Evolutionary conservation across 805 yeast genomes (phyloP).

Genomic region (Clavispora vitiphila): DNA sequence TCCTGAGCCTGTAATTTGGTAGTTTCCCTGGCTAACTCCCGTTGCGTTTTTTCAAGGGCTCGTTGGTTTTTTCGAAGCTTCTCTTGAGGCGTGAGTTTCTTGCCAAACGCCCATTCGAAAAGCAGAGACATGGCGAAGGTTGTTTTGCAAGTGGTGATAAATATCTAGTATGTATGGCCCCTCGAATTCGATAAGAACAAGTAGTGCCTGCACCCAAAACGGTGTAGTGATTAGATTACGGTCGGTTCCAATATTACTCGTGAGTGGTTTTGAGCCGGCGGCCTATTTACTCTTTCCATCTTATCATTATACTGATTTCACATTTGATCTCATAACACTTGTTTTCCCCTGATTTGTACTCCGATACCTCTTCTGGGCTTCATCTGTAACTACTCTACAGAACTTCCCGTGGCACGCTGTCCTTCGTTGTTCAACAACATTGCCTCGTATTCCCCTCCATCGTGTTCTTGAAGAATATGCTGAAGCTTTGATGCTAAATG

Average conservation of each 20-base stretch:
- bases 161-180: background rate
- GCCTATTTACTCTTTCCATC: too few relatives aligned
- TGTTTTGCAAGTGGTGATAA: background rate
- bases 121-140: slow-evolving; percentile 17
- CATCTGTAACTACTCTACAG: background rate
- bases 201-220: background rate
- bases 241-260: too few relatives aligned
- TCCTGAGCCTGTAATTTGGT: slow-evolving; percentile 86
- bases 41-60: slow-evolving; percentile 87
- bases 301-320: too few relatives aligned
- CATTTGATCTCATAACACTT: too few relatives aligned
- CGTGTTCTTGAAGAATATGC: slow-evolving; percentile 23
- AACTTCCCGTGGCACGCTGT: background rate
- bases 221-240: too few relatives aligned
- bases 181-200: background rate
- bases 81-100: slow-evolving; percentile 90
- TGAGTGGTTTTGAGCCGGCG: too few relatives aligned
- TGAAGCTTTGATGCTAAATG: slow-evolving; percentile 34
- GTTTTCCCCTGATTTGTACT: too few relatives aligned
- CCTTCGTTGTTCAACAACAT: slow-evolving; percentile 5
- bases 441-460: slow-evolving; percentile 16
- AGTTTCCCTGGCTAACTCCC: slow-evolving; percentile 88
- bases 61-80: slow-evolving; percentile 92
- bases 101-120: slow-evolving; percentile 95
- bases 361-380: too few relatives aligned